Evolutionary conservation across 169 alveolate genomes (phyloP), one percentile per base, ranked within the genome.

Genomic region (Plasmodium vinckei): DNA sequence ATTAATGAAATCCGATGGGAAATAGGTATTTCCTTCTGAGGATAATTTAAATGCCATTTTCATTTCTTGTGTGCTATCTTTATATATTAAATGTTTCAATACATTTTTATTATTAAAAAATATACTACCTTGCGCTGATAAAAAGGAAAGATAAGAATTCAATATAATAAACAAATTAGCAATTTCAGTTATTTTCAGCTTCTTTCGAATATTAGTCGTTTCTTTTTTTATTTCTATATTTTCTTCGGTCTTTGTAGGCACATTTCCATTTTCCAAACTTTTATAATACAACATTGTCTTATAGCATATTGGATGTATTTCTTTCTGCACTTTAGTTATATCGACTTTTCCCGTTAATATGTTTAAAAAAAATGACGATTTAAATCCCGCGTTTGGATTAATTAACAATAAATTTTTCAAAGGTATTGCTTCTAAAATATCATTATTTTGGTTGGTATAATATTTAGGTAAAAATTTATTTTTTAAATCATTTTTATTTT

Each of bases 241-340:
- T 33, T 2, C 42, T 3, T 5, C 42, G 5, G 42, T 33, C 4
- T 33, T 33, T 7, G 42, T 33, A 33, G 42, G 42, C 5, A 3
- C 7, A 33, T 33, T 33, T 33, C 42, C 42, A 33, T 33, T 33
- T 7, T 33, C 42, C 42, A 33, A 4, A 21, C 54, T 51, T 6
- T 17, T 27, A 68, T 42, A 82, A 70, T 70, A 73, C 12, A 25
- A 21, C 9, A 86, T 9, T 9, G 87, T 86, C 46, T 86, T 86
- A 33, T 33, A 70, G 63, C 91, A 86, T 21, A 63, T 33, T 15
- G 91, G 91, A 59, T 86, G 91, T 2, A 86, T 70, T 60, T 86
- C 87, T 27, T 86, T 64, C 53, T 51, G 25, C 6, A 86, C 73
- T 23, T 15, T 39, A 15, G 59, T 59, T 51, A 86, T 70, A 59